phyloP scores from a whole-genome alignment of 768 basidiomycete species.

The button mushroom (Agaricus bisporus) region DNA sequence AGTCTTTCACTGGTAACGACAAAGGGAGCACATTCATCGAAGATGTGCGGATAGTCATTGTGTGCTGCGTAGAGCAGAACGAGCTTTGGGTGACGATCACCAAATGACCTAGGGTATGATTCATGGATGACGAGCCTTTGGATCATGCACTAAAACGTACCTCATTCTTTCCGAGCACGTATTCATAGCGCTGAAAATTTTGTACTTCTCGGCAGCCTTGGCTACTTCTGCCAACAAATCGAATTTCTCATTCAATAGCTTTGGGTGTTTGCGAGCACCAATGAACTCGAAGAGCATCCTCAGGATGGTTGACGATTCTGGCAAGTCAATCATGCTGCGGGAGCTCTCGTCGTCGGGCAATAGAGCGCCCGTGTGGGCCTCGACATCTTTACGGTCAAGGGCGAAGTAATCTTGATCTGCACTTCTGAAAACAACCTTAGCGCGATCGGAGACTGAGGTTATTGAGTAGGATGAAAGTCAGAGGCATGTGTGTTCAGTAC shows the following conservation, averaged over 20 bases:
- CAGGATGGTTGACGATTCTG: conserved; percentile 12
- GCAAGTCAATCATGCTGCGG: conserved; percentile 3
- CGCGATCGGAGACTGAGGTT: background rate
- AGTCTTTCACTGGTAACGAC: conserved; percentile 3
- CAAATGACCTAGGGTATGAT: background rate
- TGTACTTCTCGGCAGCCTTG: conserved; percentile 12
- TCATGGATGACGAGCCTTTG: background rate
- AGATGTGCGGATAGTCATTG: conserved; percentile 4
- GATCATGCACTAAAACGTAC: background rate
- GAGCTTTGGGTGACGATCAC: conserved; percentile 4
- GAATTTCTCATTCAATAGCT: conserved; percentile 3
- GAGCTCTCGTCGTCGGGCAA: conserved; percentile 11
- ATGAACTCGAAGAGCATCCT: conserved; percentile 15
- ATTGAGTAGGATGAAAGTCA: background rate
- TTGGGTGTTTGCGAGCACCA: conserved; percentile 9
- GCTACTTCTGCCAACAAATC: conserved; percentile 9
- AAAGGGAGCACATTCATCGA: conserved; percentile 2
- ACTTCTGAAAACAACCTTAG: background rate
- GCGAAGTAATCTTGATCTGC: background rate
- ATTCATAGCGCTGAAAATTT: conserved; percentile 13
- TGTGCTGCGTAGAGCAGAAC: conserved; percentile 7
- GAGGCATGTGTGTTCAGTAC: too few relatives aligned
- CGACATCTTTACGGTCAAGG: conserved; percentile 14
- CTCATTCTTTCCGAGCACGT: conserved; percentile 8
- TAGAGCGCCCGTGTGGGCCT: conserved; percentile 12